Conservation (phyloP, 2,329 filamentous ascomycete genomes). For the Aureobasidium mangrovei region DNA sequence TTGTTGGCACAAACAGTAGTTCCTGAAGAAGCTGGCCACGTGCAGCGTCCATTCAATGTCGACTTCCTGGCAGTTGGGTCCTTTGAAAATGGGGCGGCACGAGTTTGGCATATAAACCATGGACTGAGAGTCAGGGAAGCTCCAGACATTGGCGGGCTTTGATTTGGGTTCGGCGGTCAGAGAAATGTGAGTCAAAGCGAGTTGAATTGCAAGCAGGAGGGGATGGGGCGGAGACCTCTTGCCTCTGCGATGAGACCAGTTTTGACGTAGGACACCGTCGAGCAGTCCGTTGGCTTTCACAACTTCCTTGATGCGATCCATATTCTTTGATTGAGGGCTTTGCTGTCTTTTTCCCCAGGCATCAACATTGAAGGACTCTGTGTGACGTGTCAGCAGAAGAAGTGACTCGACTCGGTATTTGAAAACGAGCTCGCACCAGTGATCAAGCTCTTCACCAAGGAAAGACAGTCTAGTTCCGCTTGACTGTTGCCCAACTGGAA, state of each 20-base stretch:
- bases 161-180: slow-evolving; percentile 1
- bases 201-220: slow-evolving; percentile 21
- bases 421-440: slow-evolving; percentile 29
- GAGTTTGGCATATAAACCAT: slow-evolving; percentile 33
- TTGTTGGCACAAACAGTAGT: slow-evolving; percentile 39
- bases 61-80: slow-evolving; percentile 29
- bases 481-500: slow-evolving; percentile 22
- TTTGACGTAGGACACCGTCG: slow-evolving; percentile 11
- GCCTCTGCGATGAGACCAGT: not conserved
- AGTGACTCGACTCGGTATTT: too few species aligned
- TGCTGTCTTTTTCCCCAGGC: slow-evolving; percentile 18
- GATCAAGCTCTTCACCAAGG: slow-evolving; percentile 35
- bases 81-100: slow-evolving; percentile 34
- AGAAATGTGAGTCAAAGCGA: slow-evolving; percentile 22
- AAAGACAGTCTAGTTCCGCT: slow-evolving; percentile 29
- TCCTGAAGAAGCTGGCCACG: slow-evolving; percentile 45
- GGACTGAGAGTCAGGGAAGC: slow-evolving; percentile 39
- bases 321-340: slow-evolving; percentile 28
- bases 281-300: slow-evolving; percentile 19
- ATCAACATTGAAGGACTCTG: slow-evolving; percentile 28
- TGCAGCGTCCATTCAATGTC: slow-evolving; percentile 41
- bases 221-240: not conserved
- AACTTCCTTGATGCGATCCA: slow-evolving; percentile 26
- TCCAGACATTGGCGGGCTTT: slow-evolving; percentile 15
- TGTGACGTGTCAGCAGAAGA: slow-evolving; percentile 7